A percentile compares a stretch with the other conserved stretches of the same genome.
Evolutionary conservation across 257 asterid genomes (phyloP).

Genomic region (Forsythia suspensa): DNA sequence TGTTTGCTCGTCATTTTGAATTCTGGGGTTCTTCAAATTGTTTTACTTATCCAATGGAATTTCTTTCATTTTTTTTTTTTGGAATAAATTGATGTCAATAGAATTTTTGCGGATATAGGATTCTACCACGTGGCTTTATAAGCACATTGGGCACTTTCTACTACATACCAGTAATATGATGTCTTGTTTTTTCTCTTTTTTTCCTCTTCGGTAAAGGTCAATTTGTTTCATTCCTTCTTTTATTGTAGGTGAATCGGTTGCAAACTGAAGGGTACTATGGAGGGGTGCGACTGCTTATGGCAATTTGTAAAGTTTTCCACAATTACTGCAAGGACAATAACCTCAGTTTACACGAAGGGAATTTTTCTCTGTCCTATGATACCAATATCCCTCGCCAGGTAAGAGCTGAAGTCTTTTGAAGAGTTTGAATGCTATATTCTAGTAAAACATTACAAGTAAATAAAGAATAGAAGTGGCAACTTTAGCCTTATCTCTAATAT

Average conservation of each 20-base stretch:
- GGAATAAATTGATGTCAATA: neutral
- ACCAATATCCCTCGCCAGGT: constrained; percentile 97
- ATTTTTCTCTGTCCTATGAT: constrained; percentile 69
- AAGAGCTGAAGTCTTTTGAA: neutral
- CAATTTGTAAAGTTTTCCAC: constrained; percentile 65
- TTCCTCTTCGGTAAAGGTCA: neutral
- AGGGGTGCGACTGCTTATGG: constrained; percentile 89
- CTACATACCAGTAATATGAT: neutral
- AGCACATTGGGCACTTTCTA: neutral
- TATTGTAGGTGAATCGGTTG: constrained; percentile 69
- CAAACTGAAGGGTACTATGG: constrained; percentile 88
- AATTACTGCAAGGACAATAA: constrained; percentile 60
- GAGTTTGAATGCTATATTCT: neutral
- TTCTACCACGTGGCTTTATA: neutral
- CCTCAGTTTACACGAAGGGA: constrained; percentile 49
- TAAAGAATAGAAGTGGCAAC: neutral
- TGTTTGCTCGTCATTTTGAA: neutral
- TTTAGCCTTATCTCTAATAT: too few species aligned
- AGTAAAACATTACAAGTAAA: too few species aligned
- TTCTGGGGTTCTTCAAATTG: neutral
- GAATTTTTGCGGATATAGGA: neutral
- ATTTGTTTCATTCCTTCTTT: constrained; percentile 10
- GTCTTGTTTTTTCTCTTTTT: neutral
- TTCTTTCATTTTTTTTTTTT: neutral
- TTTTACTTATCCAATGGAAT: neutral